Conservation (phyloP, 495 filamentous ascomycete genomes). For the Annulohypoxylon stygium region DNA sequence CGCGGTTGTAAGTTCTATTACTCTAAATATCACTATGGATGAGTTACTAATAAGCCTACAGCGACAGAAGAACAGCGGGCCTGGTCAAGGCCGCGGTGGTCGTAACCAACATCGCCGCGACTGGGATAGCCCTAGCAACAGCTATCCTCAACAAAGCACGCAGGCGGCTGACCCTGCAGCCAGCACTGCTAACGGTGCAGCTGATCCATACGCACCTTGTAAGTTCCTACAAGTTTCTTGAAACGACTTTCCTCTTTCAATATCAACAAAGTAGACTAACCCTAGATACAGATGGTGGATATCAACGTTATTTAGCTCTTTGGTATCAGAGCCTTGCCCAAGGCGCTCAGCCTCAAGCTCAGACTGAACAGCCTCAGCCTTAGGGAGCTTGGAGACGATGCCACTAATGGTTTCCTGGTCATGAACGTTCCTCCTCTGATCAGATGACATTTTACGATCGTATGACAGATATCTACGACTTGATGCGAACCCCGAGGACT, state of each 20-base stretch:
- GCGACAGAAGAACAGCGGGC: conserved; percentile 67
- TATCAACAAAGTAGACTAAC: conserved; percentile 21
- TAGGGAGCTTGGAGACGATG: conserved; percentile 32
- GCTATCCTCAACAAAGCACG: conserved; percentile 52
- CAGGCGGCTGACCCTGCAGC: conserved; percentile 45
- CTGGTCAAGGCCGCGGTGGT: conserved; percentile 55
- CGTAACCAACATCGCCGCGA: conserved; percentile 59
- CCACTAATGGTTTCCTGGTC: not conserved
- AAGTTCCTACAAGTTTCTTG: conserved; percentile 40
- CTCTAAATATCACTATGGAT: conserved; percentile 7
- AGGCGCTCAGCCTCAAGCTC: conserved; percentile 38
- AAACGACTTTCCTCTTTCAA: not conserved
- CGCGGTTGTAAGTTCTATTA: conserved; percentile 70
- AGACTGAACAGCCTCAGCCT: conserved; percentile 45
- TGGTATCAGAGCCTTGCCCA: conserved; percentile 70
- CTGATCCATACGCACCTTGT: conserved; percentile 73
- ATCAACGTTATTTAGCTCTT: conserved; percentile 71
- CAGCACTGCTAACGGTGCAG: conserved; percentile 49
- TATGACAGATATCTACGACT: conserved; percentile 8
- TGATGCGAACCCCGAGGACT: not conserved
- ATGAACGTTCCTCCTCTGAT: conserved; percentile 1
- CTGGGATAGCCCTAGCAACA: conserved; percentile 55
- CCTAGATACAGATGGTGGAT: conserved; percentile 67
- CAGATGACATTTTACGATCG: not conserved
- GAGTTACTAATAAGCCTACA: conserved; percentile 52